Evolutionary conservation across 257 asterid genomes (phyloP).

Genomic region (Solanum peruvianum): DNA sequence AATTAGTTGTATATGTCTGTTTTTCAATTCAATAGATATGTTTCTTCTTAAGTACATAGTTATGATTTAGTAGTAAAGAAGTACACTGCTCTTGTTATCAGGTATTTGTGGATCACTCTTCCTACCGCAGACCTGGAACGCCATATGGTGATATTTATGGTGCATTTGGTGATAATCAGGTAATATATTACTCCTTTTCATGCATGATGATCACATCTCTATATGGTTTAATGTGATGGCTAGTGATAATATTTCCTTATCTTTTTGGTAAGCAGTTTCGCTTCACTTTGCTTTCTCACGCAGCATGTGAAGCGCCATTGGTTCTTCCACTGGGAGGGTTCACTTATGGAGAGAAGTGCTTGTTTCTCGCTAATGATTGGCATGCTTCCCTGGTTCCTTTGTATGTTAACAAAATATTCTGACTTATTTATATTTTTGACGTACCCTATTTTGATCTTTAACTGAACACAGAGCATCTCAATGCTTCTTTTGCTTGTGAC

Average conservation of each 20-base stretch:
- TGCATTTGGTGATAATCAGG: slow-evolving; percentile 99
- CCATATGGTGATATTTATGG: slow-evolving; percentile 90
- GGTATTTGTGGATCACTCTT: slow-evolving; percentile 89
- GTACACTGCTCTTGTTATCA: slow-evolving; percentile 12
- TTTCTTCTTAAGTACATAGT: neutral
- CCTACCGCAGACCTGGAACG: slow-evolving; percentile 84
- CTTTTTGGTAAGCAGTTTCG: slow-evolving; percentile 59
- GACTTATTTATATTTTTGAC: neutral
- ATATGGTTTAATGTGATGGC: neutral
- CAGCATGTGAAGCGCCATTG: slow-evolving; percentile 97
- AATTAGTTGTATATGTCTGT: neutral
- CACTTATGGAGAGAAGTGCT: slow-evolving; percentile 84
- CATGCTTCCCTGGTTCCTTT: slow-evolving; percentile 96
- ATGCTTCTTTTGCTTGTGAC: neutral
- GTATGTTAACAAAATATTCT: slow-evolving; percentile 33
- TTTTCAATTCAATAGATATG: neutral
- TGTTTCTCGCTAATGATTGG: slow-evolving; percentile 97
- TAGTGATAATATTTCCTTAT: slow-evolving; percentile 8
- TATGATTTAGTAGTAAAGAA: neutral
- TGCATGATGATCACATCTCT: neutral
- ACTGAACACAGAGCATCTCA: neutral
- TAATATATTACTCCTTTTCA: slow-evolving; percentile 6
- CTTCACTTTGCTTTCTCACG: slow-evolving; percentile 91
- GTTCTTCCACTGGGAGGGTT: slow-evolving; percentile 89
- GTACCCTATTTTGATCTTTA: neutral